Conservation (phyloP, 345 rosid species). For the Hibiscus trionum region DNA sequence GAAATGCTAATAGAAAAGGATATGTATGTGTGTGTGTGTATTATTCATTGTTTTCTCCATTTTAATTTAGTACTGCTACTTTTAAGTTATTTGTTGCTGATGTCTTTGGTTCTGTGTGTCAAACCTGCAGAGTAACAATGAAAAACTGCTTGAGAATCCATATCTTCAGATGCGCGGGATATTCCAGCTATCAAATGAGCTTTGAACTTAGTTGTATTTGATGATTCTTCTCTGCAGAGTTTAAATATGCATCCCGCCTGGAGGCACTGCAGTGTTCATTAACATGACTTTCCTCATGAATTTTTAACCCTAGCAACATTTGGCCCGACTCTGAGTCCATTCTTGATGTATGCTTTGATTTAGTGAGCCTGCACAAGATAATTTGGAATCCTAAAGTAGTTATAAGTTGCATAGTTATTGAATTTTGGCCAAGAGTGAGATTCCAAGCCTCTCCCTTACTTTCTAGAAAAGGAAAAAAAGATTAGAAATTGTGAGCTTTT, state of each 20-base stretch:
- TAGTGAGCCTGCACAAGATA: constrained; percentile 2
- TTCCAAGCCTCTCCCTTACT: neutral
- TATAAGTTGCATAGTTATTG: neutral
- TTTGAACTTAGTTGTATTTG: constrained; percentile 28
- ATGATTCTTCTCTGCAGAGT: constrained; percentile 6
- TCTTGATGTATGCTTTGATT: constrained; percentile 5
- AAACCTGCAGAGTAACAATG: constrained; percentile 81
- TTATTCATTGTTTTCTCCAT: neutral
- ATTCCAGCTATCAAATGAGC: constrained; percentile 76
- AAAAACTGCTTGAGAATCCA: constrained; percentile 89
- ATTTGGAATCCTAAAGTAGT: constrained; percentile 1
- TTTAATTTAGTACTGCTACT: neutral
- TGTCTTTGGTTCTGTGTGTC: constrained; percentile 10
- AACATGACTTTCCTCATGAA: neutral
- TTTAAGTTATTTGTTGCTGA: constrained; percentile 8
- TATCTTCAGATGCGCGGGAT: constrained; percentile 98
- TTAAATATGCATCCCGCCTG: neutral
- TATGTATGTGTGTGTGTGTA: too few relatives aligned
- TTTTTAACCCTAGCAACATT: constrained; percentile 7
- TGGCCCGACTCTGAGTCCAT: constrained; percentile 3
- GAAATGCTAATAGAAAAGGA: neutral
- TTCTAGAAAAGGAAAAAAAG: neutral
- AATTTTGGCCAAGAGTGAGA: neutral
- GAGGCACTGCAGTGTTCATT: constrained; percentile 1
- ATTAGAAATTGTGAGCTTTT: neutral